Evolutionary conservation across 495 filamentous ascomycete genomes (phyloP).

Genomic region (Penicillium angulare): DNA sequence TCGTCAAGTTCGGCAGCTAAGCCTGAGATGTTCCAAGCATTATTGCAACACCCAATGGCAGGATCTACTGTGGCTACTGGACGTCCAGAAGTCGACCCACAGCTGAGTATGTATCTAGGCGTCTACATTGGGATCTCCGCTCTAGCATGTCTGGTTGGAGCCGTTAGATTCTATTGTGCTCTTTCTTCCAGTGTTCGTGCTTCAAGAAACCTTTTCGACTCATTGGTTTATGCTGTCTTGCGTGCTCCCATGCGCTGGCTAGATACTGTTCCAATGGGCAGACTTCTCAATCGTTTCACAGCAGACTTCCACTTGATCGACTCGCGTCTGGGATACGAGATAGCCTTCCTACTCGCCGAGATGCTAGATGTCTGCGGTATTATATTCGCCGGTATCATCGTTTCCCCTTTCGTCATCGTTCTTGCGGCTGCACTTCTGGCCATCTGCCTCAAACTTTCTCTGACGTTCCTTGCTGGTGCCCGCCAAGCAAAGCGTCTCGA

Average conservation of each 20-base stretch:
- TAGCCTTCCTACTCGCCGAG: not conserved
- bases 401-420: constrained; percentile 30
- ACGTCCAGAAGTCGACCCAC: too few relatives aligned
- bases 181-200: constrained; percentile 54
- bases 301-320: constrained; percentile 74
- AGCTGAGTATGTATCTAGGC: constrained; percentile 60
- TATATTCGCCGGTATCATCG: constrained; percentile 31
- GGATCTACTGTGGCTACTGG: not conserved
- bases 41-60: constrained; percentile 23
- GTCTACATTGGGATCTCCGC: constrained; percentile 65
- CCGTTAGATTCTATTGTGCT: constrained; percentile 56
- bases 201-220: constrained; percentile 62
- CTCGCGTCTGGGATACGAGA: constrained; percentile 52
- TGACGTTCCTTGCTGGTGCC: constrained; percentile 64
- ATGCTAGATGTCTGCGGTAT: constrained; percentile 28
- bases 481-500: constrained; percentile 77
- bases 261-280: constrained; percentile 76
- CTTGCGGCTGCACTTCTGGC: constrained; percentile 24
- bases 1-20: constrained; percentile 22
- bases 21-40: constrained; percentile 13
- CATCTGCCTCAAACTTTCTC: constrained; percentile 56
- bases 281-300: constrained; percentile 78
- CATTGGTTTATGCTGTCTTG: constrained; percentile 62
- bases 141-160: constrained; percentile 52
- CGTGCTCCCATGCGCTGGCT: constrained; percentile 73